A percentile compares a stretch with the other conserved stretches of the same genome.
Evolutionary conservation across 225 moss, liverwort and hornwort genomes (phyloP).

Genomic region (Antitrichia curtipendula): DNA sequence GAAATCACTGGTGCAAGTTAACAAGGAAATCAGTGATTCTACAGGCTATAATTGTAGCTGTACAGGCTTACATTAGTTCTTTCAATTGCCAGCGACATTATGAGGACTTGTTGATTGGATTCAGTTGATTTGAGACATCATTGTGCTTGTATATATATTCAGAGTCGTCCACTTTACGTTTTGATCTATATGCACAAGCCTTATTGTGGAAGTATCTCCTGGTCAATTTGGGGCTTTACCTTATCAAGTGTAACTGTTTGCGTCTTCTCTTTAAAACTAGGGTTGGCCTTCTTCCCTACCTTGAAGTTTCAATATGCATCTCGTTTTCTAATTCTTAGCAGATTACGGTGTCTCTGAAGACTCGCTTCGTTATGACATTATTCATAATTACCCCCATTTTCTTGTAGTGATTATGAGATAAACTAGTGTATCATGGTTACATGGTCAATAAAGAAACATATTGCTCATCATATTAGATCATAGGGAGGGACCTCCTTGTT

Average conservation of each 20-base stretch:
- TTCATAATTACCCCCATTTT: too few relatives aligned
- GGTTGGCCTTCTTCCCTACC: not conserved
- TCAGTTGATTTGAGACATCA: not conserved
- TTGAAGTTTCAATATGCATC: not conserved
- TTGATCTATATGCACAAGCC: not conserved
- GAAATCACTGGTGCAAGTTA: not conserved
- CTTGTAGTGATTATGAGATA: too few relatives aligned
- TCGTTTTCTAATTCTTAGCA: not conserved
- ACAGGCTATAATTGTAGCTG: not conserved
- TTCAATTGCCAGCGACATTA: not conserved
- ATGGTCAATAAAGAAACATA: not conserved
- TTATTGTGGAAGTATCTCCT: not conserved
- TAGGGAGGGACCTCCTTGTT: not conserved
- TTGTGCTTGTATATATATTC: not conserved
- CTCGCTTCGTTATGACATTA: not conserved
- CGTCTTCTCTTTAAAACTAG: not conserved
- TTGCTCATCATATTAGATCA: not conserved
- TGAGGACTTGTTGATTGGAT: not conserved
- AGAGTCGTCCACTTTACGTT: not conserved
- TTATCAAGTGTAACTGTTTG: not conserved
- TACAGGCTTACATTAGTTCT: not conserved
- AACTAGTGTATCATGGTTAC: too few relatives aligned
- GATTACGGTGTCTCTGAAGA: not conserved
- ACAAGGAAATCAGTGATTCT: not conserved
- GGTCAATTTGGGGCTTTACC: not conserved